Percentiles rank a stretch among this genome's conserved stretches.
Evolutionary conservation across 2,329 filamentous ascomycete genomes (phyloP).

Genomic region (Knoxdaviesia proteae): DNA sequence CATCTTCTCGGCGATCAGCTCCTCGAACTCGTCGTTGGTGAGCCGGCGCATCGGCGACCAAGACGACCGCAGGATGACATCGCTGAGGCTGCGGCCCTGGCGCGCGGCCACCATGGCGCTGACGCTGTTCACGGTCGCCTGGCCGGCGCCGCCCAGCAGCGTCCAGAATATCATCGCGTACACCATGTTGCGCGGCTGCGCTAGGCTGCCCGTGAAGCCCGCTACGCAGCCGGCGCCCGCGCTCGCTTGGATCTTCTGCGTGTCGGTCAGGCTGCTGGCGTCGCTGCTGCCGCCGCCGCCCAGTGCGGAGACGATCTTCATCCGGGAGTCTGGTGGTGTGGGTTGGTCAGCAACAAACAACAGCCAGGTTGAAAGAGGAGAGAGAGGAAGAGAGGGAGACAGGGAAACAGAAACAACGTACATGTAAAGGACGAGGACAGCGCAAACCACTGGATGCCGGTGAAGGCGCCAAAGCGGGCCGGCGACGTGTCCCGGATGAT

Average conservation of each 20-base stretch:
- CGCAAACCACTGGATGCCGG: conserved; percentile 63
- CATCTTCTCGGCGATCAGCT: conserved; percentile 50
- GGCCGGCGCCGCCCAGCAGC: conserved; percentile 17
- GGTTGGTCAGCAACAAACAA: conserved; percentile 3
- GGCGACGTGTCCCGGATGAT: conserved; percentile 48
- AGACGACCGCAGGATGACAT: conserved; percentile 30
- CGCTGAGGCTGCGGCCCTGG: neutral
- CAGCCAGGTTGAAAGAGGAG: neutral
- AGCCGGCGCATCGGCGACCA: conserved; percentile 54
- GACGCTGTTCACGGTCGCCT: conserved; percentile 15
- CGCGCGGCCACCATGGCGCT: conserved; percentile 17
- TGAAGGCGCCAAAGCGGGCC: conserved; percentile 48
- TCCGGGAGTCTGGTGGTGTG: conserved; percentile 22
- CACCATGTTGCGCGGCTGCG: conserved; percentile 32
- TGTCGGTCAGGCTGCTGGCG: conserved; percentile 20
- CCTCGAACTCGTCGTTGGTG: conserved; percentile 51
- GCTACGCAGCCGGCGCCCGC: conserved; percentile 50
- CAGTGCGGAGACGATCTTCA: conserved; percentile 23
- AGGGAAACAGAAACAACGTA: conserved; percentile 16
- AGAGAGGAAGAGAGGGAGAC: neutral
- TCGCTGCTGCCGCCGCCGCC: conserved; percentile 19
- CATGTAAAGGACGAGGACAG: conserved; percentile 25
- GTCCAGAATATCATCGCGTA: conserved; percentile 29
- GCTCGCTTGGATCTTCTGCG: conserved; percentile 46
- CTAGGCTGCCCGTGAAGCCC: conserved; percentile 34